Percentiles rank a stretch among this genome's conserved stretches.
phyloP scores from a whole-genome alignment of 169 alveolate genomes.

The Plasmodium yoelii region DNA sequence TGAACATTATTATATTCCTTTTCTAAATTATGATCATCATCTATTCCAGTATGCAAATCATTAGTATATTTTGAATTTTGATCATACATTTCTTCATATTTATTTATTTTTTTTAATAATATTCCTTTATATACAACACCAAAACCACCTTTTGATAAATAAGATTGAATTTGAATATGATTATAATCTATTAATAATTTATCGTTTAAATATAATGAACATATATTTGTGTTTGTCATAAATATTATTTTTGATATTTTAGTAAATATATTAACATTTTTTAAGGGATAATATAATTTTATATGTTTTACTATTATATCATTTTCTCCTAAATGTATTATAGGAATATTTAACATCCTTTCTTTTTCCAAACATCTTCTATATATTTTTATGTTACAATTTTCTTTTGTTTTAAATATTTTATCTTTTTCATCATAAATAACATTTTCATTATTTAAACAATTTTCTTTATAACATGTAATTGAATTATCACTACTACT shows the following conservation, averaged over 20 bases:
- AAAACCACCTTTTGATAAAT: slow-evolving; percentile 65
- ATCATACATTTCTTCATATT: neutral
- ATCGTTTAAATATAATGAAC: slow-evolving; percentile 42
- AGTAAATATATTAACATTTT: slow-evolving; percentile 47
- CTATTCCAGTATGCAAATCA: neutral
- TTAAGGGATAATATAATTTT: slow-evolving; percentile 57
- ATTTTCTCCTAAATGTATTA: slow-evolving; percentile 69
- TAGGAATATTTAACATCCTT: slow-evolving; percentile 33
- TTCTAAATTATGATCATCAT: neutral
- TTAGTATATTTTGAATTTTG: too few relatives aligned
- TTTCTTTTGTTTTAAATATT: slow-evolving; percentile 68
- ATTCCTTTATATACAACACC: slow-evolving; percentile 68
- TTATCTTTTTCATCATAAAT: slow-evolving; percentile 47
- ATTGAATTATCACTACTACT: slow-evolving; percentile 10
- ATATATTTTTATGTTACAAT: slow-evolving; percentile 56
- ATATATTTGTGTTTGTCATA: slow-evolving; percentile 57
- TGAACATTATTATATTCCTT: neutral
- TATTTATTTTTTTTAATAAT: slow-evolving; percentile 20
- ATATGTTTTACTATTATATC: slow-evolving; percentile 58
- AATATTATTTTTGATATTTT: slow-evolving; percentile 61
- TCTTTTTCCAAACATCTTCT: slow-evolving; percentile 63
- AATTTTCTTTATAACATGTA: slow-evolving; percentile 49
- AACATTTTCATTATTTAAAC: slow-evolving; percentile 59
- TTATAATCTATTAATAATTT: slow-evolving; percentile 40
- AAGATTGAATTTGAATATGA: slow-evolving; percentile 38